Base-by-base conservation (phyloP, 192 early-diverging fungal genomes). In the Jimgerdemannia flammicorona region DNA sequence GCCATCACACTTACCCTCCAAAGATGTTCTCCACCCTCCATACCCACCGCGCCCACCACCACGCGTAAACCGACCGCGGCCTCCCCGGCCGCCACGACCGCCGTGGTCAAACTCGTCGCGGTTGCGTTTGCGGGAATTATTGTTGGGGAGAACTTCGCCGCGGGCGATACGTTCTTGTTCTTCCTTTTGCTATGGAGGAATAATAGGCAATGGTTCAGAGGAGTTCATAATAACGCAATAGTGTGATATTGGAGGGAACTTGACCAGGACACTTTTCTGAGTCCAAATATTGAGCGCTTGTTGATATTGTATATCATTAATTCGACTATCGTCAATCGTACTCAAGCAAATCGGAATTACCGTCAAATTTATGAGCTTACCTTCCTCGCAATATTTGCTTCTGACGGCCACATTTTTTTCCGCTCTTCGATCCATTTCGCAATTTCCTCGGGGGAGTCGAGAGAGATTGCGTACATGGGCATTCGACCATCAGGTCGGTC, bases 381-480 rank as follows among this genome's bases (percentile, higher is more conserved):
- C 70, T 95, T 95, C 67, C 83, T 75, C 39, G 70, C 77, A 11
- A 94, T 82, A 78, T 93, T 96, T 20, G 75, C 87, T 43, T 89
- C 79, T 0, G 92, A 94, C 39, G 95, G 95, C 82, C 91, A 96
- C 66, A 87, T 89, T 71, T 84, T 89, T 71, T 93, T 94, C 64
- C 95, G 78, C 65, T 92, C 93, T 40, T 85, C 91, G 43, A 96
- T 95, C 93, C 94, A 97, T n/a, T 89, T 83, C 3, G 79, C 91
- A 43, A 96, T 90, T 43, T 92, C 93, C 71, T 95, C 94, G 40
- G 87, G 86, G 40, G 89, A 89, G 8, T 89, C 81, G 4, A 92
- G 79, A 10, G 14, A 10, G 49, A 59, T 59, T 59, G 49, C 8
- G 49, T 59, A 10, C 49, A 10, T 59, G 49, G 49, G 29, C 29